phyloP scores from a whole-genome alignment of 2,329 filamentous ascomycete species.

The Microcyclosporella mali region DNA sequence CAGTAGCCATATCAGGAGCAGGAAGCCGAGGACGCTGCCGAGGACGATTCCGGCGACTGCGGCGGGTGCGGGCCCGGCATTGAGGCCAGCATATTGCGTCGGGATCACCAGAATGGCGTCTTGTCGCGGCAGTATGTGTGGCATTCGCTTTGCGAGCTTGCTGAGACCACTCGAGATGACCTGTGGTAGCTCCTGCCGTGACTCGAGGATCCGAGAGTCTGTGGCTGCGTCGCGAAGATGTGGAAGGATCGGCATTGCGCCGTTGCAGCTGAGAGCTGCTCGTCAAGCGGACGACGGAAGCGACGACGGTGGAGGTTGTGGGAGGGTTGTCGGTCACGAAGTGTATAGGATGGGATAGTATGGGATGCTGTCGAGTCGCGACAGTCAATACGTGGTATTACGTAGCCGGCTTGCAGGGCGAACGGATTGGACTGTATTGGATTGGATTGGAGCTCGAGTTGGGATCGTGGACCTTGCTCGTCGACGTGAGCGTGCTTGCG shows the following conservation, averaged over 20 bases:
- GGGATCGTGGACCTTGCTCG: too few relatives aligned
- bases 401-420: too few relatives aligned
- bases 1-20: slow-evolving; percentile 49
- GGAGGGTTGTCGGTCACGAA: not conserved
- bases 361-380: too few relatives aligned
- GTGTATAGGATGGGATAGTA: too few relatives aligned
- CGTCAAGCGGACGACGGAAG: too few relatives aligned
- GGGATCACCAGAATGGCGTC: slow-evolving; percentile 46
- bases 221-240: slow-evolving; percentile 9
- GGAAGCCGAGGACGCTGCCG: slow-evolving; percentile 48
- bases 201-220: slow-evolving; percentile 26
- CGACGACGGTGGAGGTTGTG: not conserved
- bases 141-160: slow-evolving; percentile 7
- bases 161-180: slow-evolving; percentile 5
- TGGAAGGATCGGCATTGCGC: slow-evolving; percentile 17
- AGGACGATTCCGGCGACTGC: slow-evolving; percentile 56
- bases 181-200: slow-evolving; percentile 24
- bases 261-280: slow-evolving; percentile 12
- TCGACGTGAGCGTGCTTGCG: too few relatives aligned
- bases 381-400: too few relatives aligned
- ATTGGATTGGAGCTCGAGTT: too few relatives aligned
- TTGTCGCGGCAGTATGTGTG: slow-evolving; percentile 16
- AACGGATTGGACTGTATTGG: too few relatives aligned
- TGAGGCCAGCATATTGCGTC: slow-evolving; percentile 52
- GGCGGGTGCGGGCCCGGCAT: slow-evolving; percentile 49